Evolutionary conservation across 352 stramenopile species (phyloP), one percentile per base, ranked within the genome.

Genomic region (Globisporangium cystogenes): DNA sequence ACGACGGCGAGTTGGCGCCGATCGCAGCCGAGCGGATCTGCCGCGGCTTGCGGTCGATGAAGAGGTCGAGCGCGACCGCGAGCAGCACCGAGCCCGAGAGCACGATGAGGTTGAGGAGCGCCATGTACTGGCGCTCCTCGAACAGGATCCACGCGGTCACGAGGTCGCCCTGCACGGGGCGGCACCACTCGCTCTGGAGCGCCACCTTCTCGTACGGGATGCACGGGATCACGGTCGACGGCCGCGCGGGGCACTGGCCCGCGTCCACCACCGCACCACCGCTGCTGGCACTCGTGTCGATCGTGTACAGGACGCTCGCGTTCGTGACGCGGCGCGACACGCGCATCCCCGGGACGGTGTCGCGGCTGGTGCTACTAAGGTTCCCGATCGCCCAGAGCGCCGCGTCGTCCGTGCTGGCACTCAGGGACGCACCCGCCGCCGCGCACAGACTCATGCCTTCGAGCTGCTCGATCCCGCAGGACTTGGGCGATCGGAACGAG

Each of bases 141-240:
- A 69, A 54, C 1, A 40, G 45, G 10, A 71, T 47, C 66, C 66
- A 74, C n/a, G 53, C 57, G 0, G 44, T 41, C 7, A 74, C 51
- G 35, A 71, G 50, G 12, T 51, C 21, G 44, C 55, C 58, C 6
- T 62, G 55, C 11, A 52, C 35, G 3, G 66, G 62, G 4, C 66
- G 62, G 14, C 62, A 71, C 66, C 66, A 74, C 23, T 68, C 66
- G 27, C 52, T 48, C 24, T 64, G 43, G 0, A 56, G 21, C 14
- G 27, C 35, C 2, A 49, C 45, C 24, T 53, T 59, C 35, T 62
- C 63, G 20, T 64, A 45, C 1, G 59, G 35, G 4, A 60, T 29
- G 40, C 66, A 74, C 14, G 62, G 66, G 21, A 70, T 60, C 26
- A 56, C 51, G n/a, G 68, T 52, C 0, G 65, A 60, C 14, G 62